Evolutionary conservation across 2,329 filamentous ascomycete genomes (phyloP).

Genomic region (Colletotrichum sp.): DNA sequence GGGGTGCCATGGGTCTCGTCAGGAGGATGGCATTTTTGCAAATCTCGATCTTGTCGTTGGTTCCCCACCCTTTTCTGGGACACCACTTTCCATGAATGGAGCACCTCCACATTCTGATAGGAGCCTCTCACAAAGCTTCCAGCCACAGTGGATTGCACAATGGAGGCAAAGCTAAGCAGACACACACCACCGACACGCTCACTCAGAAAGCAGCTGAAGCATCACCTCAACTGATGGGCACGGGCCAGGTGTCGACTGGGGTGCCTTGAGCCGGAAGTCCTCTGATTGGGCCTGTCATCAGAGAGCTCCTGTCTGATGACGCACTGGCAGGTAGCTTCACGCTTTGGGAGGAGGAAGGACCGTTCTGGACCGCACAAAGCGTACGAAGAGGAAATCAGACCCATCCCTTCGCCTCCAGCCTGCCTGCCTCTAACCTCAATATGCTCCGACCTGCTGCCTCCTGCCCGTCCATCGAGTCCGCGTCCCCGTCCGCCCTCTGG

Average conservation of each 20-base stretch:
- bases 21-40: constrained; percentile 19
- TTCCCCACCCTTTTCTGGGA: background rate
- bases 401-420: background rate
- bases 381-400: background rate
- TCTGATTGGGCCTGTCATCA: background rate
- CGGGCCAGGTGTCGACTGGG: background rate
- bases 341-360: constrained; percentile 8
- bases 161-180: background rate
- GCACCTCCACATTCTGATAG: constrained; percentile 11
- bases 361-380: constrained; percentile 18
- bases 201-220: background rate
- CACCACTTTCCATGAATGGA: background rate
- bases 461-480: background rate
- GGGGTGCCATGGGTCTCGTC: background rate
- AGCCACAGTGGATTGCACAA: constrained; percentile 13
- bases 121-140: background rate
- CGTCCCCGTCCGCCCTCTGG: constrained; percentile 8
- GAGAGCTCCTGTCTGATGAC: constrained; percentile 3
- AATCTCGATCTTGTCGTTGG: constrained; percentile 8
- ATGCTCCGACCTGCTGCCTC: background rate
- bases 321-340: background rate
- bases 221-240: background rate
- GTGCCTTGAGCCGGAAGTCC: background rate
- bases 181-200: background rate
- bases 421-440: background rate